These are phyloP conservation scores for Candida mattraensis DNA, from an alignment of 805 yeast species.

Conservation along the genomic window DNA sequence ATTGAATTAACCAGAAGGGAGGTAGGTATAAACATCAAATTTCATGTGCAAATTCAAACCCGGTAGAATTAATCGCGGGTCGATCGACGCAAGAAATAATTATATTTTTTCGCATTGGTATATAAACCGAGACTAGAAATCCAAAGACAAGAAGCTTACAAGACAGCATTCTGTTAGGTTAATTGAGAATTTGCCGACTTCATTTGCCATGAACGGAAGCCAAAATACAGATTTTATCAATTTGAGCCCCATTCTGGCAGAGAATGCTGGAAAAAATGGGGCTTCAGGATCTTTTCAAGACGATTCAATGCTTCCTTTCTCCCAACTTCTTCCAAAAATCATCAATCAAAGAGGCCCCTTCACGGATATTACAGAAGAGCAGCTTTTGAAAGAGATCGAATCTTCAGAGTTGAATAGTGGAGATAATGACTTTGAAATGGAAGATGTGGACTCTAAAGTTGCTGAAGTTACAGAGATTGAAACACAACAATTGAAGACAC, in stretches of 20 bases:
- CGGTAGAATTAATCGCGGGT: slow-evolving; percentile 1
- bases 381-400: slow-evolving; percentile 46
- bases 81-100: slow-evolving; percentile 3
- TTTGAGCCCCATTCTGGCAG: slow-evolving; percentile 19
- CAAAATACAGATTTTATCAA: slow-evolving; percentile 7
- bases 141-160: too few relatives aligned
- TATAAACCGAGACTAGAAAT: too few relatives aligned
- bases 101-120: too few relatives aligned
- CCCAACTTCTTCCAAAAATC: slow-evolving; percentile 59
- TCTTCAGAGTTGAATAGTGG: slow-evolving; percentile 9
- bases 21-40: slow-evolving; percentile 2
- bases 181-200: not conserved
- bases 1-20: slow-evolving; percentile 1
- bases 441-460: slow-evolving; percentile 23
- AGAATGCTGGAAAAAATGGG: slow-evolving; percentile 10
- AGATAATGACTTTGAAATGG: slow-evolving; percentile 11
- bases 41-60: not conserved
- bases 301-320: slow-evolving; percentile 32
- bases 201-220: not conserved
- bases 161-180: too few relatives aligned
- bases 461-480: slow-evolving; percentile 6
- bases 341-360: slow-evolving; percentile 62
- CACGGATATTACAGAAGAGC: slow-evolving; percentile 55
- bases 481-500: slow-evolving; percentile 21
- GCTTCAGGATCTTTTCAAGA: slow-evolving; percentile 5